phyloP scores from a whole-genome alignment of 371 early-diverging fungal genomes.

The Mucor racemosus region DNA sequence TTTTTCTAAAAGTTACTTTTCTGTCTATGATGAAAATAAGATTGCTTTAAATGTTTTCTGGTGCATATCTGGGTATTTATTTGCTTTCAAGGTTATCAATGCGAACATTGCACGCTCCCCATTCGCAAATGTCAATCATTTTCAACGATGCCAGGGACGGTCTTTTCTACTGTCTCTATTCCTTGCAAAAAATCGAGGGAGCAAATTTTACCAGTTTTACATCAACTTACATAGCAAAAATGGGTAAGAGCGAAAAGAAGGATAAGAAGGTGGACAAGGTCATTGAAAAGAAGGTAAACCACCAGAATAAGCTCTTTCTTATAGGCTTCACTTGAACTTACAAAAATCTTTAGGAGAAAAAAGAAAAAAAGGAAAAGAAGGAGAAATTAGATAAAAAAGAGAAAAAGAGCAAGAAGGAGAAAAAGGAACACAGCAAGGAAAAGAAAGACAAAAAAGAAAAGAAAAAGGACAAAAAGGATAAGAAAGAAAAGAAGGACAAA shows the following conservation, averaged over 20 bases:
- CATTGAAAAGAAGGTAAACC: neutral
- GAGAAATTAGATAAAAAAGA: conserved; percentile 7
- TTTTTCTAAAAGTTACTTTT: no score
- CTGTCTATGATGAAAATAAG: no score
- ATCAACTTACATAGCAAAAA: neutral
- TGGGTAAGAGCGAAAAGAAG: conserved; percentile 20
- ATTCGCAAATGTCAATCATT: neutral
- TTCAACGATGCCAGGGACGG: neutral
- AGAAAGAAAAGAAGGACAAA: conserved; percentile 23
- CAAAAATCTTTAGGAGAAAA: neutral
- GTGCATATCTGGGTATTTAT: no score
- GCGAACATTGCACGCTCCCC: neutral
- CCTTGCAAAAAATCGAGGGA: neutral
- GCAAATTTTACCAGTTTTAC: neutral
- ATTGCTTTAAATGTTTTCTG: no score
- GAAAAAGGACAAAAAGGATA: conserved; percentile 12
- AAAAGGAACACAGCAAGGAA: conserved; percentile 10
- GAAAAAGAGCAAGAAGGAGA: conserved; percentile 16
- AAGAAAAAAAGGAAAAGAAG: conserved; percentile 19
- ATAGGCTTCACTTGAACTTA: neutral
- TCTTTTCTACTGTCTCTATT: neutral
- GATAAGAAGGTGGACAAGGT: conserved; percentile 12
- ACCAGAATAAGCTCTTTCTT: neutral
- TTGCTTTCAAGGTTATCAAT: no score
- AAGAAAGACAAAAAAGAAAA: conserved; percentile 12